Evolutionary conservation across 345 rosid species (phyloP), one percentile per base, ranked within the genome.

Genomic region (Firmiana major): DNA sequence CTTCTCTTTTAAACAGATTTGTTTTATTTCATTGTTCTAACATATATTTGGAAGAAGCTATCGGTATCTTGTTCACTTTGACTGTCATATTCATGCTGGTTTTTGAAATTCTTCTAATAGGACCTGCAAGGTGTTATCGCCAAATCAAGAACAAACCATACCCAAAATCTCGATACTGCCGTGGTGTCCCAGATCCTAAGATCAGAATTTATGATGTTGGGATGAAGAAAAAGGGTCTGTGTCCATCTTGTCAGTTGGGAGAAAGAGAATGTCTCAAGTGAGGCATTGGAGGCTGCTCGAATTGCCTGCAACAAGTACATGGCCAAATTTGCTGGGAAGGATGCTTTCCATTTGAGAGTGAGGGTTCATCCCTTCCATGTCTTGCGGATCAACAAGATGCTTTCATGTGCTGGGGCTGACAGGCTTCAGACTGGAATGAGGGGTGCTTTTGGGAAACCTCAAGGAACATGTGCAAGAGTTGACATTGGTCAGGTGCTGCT

Each of bases 341-440:
- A 89, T 57, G 89, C 92, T 0, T 89, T 89, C 79, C 92, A 87
- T 79, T 60, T 89, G 63, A 75, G 92, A 73, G 87, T 87, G 42
- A 79, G 92, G 77, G 92, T 89, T 51, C 92, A 89, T 43, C 90
- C 90, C 2, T 87, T 87, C 83, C 90, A 89, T 81, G 90, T 89
- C 2, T 24, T 89, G 19, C 67, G 92, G 1, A 89, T 89, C 80
- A 89, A 89, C 77, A 87, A 89, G 89, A 89, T 89, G 92, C 92
- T 89, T 87, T 89, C 92, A 0, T 87, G 92, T 63, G 92, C 92
- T 2, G 92, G 92, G 51, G 92, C 92, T 83, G 90, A 89, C 83
- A 87, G 89, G 80, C 89, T 89, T 21, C 92, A 89, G 74, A 89
- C 89, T 48, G 90, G 89, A 1, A 89, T 85, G 90, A 81, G 89